Evolutionary conservation across 345 rosid genomes (phyloP), one percentile per base, ranked within the genome.

Genomic region (Dovyalis caffra): DNA sequence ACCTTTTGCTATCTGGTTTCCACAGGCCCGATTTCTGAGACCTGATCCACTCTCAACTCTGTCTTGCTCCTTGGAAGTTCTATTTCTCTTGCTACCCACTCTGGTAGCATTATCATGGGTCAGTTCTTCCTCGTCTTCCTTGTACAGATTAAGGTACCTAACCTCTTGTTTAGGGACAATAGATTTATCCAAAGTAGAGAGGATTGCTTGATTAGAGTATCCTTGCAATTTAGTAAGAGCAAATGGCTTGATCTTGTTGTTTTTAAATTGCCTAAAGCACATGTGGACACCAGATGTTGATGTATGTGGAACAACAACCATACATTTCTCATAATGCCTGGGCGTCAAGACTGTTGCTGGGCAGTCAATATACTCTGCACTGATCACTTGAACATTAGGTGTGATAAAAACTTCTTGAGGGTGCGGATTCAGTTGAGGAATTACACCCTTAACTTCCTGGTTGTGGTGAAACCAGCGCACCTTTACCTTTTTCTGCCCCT

Each of bases 341-440:
- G 82, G 90, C 45, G 91, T 87, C 84, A 95, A 85, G 69, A 95
- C 91, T 35, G 89, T 85, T 32, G 99, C 96, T 73, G 89, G 94
- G 78, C 94, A 97, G 80, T 92, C 97, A 68, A 95, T 91, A 76
- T 97, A 95, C 81, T 95, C 98, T 43, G 97, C 98, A 83, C 98
- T 92, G 70, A 92, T 93, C 77, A 95, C 99, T 83, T 95, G 99
- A 28, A 94, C 88, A 78, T 90, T 88, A 70, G 90, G 89, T 18
- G 99, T 95, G 79, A 95, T 90, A 85, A 91, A 95, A 83, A 95
- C 93, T 85, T 95, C 99, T 84, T 91, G 92, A 11, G 95, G 94
- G 71, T 95, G 91, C 64, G 92, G 84, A 77, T 89, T 90, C 80
- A 88, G 86, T 45, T 92, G 76, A 80, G 91, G 87, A 78, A 85